phyloP scores from a whole-genome alignment of 176 grass and related monocot genomes.

The Chloris gayana region DNA sequence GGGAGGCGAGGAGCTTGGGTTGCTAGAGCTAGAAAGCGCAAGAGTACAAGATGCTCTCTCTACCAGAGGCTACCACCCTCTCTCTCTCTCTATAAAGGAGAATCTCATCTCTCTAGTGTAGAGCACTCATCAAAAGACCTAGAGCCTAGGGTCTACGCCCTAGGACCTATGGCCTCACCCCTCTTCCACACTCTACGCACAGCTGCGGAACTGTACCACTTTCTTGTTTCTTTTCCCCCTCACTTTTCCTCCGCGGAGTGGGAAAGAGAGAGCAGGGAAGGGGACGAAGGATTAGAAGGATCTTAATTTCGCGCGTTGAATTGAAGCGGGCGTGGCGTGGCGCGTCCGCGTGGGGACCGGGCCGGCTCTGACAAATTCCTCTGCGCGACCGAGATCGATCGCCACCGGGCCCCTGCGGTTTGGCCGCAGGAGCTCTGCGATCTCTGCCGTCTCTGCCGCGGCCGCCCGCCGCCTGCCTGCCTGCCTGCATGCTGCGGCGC shows the following conservation, averaged over 20 bases:
- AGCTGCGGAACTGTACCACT: slow-evolving; percentile 10
- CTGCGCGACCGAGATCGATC: slow-evolving; percentile 29
- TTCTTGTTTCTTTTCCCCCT: slow-evolving; percentile 4
- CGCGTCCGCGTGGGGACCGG: slow-evolving; percentile 40
- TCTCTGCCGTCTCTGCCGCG: not conserved
- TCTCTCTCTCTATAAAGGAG: slow-evolving; percentile 31
- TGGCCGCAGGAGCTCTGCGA: slow-evolving; percentile 6
- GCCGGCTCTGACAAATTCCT: slow-evolving; percentile 61
- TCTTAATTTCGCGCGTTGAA: too few relatives aligned
- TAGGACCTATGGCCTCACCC: not conserved
- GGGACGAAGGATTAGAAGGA: not conserved
- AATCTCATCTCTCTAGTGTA: not conserved
- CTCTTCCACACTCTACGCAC: too few relatives aligned
- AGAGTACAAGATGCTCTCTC: slow-evolving; percentile 36
- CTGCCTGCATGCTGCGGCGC: not conserved
- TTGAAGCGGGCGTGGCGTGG: not conserved
- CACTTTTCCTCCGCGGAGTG: slow-evolving; percentile 15
- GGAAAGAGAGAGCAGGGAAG: not conserved
- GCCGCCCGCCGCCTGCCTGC: slow-evolving; percentile 42
- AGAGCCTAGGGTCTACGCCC: not conserved
- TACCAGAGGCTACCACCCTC: not conserved
- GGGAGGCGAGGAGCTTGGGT: not conserved
- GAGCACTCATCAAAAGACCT: slow-evolving; percentile 31
- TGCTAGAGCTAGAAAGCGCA: slow-evolving; percentile 27
- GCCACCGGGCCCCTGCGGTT: slow-evolving; percentile 10